These are phyloP conservation scores for Fraxinus nigra DNA, from an alignment of 305 asterid genomes.

Conservation along the genomic window DNA sequence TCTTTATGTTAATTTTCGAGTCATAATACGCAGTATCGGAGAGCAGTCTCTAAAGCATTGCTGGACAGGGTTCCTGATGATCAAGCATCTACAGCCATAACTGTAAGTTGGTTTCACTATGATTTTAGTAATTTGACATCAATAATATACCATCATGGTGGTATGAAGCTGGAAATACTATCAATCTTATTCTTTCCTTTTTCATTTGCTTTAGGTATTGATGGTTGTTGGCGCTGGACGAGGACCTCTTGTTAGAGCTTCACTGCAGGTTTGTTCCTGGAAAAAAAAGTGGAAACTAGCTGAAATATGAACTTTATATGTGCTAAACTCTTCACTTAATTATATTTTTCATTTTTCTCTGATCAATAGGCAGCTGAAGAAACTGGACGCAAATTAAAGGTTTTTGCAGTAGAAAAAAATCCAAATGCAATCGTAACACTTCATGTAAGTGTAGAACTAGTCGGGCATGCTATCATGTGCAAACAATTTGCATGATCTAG, in stretches of 20 bases:
- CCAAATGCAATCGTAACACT: conserved; percentile 97
- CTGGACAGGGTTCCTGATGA: conserved; percentile 88
- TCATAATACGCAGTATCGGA: conserved; percentile 72
- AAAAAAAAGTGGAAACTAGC: conserved; percentile 10
- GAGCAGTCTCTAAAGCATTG: conserved; percentile 90
- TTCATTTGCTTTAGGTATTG: conserved; percentile 57
- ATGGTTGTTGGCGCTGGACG: conserved; percentile 99
- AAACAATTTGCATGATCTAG: background rate
- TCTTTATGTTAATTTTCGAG: conserved; percentile 14
- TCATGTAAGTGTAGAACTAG: conserved; percentile 59
- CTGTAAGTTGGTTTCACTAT: conserved; percentile 47
- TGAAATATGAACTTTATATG: conserved; percentile 6
- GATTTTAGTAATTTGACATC: background rate
- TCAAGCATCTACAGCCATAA: conserved; percentile 59
- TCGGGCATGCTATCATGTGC: conserved; percentile 11
- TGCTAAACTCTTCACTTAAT: conserved; percentile 15
- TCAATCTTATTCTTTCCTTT: conserved; percentile 16
- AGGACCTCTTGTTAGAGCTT: conserved; percentile 99
- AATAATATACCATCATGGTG: conserved; percentile 3
- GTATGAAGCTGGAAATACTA: conserved; percentile 4
- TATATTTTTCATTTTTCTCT: conserved; percentile 9
- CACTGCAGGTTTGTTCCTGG: conserved; percentile 63
- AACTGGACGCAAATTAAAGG: conserved; percentile 80
- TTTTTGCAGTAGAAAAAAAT: conserved; percentile 97
- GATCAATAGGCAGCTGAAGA: conserved; percentile 90